Percentiles rank a stretch among this genome's conserved stretches.
These are phyloP conservation scores for Rhodomyrtus psidioides DNA, from an alignment of 441 rosid species.

Conservation along the genomic window DNA sequence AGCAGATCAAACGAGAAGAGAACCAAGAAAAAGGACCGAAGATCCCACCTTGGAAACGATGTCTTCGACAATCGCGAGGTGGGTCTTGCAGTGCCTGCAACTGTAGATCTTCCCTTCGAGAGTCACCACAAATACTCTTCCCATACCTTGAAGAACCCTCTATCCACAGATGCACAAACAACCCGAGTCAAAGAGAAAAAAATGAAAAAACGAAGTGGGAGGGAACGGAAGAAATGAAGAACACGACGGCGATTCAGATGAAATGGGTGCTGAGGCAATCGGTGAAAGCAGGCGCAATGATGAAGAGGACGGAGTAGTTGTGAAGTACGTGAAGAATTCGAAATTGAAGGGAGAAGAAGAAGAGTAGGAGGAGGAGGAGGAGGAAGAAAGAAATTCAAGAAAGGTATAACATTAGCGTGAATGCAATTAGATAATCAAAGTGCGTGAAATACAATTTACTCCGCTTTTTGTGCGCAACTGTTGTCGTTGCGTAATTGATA, in stretches of 20 bases:
- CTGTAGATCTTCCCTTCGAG: constrained; percentile 91
- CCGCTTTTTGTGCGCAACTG: neutral
- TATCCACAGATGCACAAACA: constrained; percentile 9
- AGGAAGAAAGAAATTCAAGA: neutral
- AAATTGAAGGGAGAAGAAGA: neutral
- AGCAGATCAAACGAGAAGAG: neutral
- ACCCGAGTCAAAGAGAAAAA: neutral
- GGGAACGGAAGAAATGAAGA: neutral
- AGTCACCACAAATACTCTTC: constrained; percentile 73
- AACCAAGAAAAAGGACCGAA: neutral
- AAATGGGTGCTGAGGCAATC: neutral
- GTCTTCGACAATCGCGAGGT: constrained; percentile 71
- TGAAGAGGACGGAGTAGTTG: neutral
- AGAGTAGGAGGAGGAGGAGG: neutral
- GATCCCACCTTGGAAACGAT: constrained; percentile 71
- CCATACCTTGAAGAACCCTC: constrained; percentile 38
- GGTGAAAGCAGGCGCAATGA: neutral
- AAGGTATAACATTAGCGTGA: neutral
- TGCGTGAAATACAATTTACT: neutral
- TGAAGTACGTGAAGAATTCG: neutral
- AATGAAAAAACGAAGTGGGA: neutral
- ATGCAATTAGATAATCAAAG: neutral
- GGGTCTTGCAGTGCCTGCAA: constrained; percentile 93
- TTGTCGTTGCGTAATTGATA: neutral
- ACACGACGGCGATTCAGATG: neutral